phyloP scores from a whole-genome alignment of 208 protist species.

The Acanthamoeba culbertsoni region DNA sequence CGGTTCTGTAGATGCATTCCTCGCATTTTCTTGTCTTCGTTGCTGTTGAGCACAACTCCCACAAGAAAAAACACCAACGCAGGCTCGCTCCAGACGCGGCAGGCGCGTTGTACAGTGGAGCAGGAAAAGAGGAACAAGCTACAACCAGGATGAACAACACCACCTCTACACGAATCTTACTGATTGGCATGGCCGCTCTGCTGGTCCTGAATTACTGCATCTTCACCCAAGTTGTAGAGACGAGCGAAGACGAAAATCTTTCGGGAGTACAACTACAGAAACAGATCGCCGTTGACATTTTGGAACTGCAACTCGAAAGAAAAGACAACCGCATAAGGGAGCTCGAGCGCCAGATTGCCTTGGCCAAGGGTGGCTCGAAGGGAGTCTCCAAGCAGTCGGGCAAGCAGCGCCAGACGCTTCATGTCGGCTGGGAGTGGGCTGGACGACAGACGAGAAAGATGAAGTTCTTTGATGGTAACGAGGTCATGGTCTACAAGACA shows the following conservation, averaged over 20 bases:
- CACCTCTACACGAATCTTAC: neutral
- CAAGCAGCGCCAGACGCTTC: neutral
- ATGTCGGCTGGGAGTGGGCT: neutral
- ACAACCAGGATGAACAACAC: neutral
- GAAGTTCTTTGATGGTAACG: neutral
- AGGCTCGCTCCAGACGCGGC: too few relatives aligned
- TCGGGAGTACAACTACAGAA: neutral
- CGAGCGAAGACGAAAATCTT: neutral
- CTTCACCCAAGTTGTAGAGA: neutral
- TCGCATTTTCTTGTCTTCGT: too few relatives aligned
- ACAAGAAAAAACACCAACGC: too few relatives aligned
- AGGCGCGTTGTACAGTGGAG: too few relatives aligned
- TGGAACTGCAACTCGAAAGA: neutral
- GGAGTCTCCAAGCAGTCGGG: neutral
- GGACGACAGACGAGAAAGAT: neutral
- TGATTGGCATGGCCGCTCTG: neutral
- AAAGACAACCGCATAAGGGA: neutral
- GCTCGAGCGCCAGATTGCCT: neutral
- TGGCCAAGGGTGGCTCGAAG: neutral
- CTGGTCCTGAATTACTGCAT: slow-evolving; percentile 39
- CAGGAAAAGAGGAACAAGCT: too few relatives aligned
- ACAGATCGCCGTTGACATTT: neutral
- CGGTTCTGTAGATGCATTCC: too few relatives aligned
- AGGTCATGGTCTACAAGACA: neutral
- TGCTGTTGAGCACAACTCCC: too few relatives aligned